Evolutionary conservation across 2,329 filamentous ascomycete genomes (phyloP).

Genomic region (Cladosporium sp.): DNA sequence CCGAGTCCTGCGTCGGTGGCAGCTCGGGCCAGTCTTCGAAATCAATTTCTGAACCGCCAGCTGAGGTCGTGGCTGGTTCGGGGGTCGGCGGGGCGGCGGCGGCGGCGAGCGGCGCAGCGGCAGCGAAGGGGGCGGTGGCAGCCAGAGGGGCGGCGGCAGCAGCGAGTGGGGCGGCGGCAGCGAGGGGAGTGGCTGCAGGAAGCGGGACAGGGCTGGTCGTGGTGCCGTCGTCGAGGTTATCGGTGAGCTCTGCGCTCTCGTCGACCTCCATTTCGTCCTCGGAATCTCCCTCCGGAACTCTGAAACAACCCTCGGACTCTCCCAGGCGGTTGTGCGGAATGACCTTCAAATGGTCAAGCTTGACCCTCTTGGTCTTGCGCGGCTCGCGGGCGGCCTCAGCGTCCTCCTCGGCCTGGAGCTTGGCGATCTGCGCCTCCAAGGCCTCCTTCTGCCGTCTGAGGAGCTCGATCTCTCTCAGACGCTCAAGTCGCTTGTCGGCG

Average conservation of each 20-base stretch:
- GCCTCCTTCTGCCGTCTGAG: constrained; percentile 18
- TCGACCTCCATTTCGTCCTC: constrained; percentile 32
- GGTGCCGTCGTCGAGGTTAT: not conserved
- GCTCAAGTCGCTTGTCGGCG: constrained; percentile 24
- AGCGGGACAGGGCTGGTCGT: not conserved
- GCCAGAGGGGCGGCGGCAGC: no score
- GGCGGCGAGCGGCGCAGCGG: no score
- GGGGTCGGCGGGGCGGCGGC: not conserved
- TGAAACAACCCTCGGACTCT: constrained; percentile 25
- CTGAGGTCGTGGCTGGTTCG: not conserved
- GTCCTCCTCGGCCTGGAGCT: constrained; percentile 18
- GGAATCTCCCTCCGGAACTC: constrained; percentile 25
- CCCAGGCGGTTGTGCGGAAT: constrained; percentile 29
- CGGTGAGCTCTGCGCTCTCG: constrained; percentile 13
- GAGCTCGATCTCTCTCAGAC: constrained; percentile 19
- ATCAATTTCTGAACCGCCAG: not conserved
- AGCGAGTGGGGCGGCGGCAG: not conserved
- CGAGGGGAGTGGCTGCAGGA: not conserved
- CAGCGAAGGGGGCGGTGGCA: no score
- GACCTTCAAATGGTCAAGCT: constrained; percentile 24
- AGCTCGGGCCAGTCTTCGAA: constrained; percentile 7
- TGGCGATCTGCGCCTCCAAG: constrained; percentile 19
- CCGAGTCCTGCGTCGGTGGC: not conserved
- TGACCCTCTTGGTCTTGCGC: constrained; percentile 26
- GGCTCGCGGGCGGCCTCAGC: constrained; percentile 15